phyloP scores from a whole-genome alignment of 768 basidiomycete species.

The Leucocoprinus leucothites region DNA sequence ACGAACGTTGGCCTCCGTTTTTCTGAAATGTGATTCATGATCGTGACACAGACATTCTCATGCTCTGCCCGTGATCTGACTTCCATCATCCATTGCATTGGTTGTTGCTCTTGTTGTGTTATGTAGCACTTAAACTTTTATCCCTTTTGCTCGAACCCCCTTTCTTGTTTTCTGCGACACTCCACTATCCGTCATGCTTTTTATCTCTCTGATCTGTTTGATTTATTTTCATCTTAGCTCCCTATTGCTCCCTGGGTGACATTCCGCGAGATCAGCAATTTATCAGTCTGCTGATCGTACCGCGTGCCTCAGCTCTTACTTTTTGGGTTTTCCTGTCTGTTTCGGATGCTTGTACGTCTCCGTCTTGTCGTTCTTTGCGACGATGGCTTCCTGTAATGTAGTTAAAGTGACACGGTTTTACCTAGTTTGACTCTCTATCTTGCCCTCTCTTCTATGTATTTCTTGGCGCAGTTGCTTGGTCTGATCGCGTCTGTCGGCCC shows the following conservation, averaged over 20 bases:
- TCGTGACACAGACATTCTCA: background rate
- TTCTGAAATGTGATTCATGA: constrained; percentile 44
- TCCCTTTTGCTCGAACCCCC: background rate
- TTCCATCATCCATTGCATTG: constrained; percentile 7
- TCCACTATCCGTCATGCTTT: background rate
- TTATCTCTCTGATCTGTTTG: background rate
- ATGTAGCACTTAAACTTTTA: background rate
- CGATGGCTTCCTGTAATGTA: too few species aligned
- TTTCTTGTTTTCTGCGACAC: background rate
- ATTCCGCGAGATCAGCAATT: constrained; percentile 1
- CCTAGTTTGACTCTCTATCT: too few species aligned
- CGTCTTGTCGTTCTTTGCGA: too few species aligned
- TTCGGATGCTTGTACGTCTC: too few species aligned
- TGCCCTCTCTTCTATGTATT: too few species aligned
- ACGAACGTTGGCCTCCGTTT: constrained; percentile 74
- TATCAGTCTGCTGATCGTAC: background rate
- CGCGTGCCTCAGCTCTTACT: background rate
- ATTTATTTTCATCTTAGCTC: background rate
- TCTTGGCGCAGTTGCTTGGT: too few species aligned
- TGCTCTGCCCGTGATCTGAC: background rate
- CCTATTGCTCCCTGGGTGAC: background rate
- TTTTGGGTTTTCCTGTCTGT: background rate
- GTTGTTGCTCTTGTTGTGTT: background rate
- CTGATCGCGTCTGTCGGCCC: too few species aligned
- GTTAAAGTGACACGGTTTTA: too few species aligned